Evolutionary conservation across 495 filamentous ascomycete genomes (phyloP).

Genomic region (Xylaria palmicola): DNA sequence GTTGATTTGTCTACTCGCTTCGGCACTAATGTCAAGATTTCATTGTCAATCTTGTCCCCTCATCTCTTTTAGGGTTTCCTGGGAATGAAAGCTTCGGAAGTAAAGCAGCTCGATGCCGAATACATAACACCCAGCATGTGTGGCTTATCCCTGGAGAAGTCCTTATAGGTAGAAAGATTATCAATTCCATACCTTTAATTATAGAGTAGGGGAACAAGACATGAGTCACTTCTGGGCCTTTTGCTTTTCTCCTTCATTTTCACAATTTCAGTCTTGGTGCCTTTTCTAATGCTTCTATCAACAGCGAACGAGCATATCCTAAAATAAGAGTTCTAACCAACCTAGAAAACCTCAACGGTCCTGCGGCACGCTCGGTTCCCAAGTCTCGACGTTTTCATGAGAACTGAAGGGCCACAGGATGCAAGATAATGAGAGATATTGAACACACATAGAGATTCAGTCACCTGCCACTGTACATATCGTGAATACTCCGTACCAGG

Average conservation of each 20-base stretch:
- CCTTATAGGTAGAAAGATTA: neutral
- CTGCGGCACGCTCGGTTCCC: neutral
- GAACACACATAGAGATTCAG: neutral
- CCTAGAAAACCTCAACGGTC: neutral
- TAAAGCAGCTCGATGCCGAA: neutral
- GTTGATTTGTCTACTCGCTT: neutral
- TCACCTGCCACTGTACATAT: neutral
- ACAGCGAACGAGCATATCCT: neutral
- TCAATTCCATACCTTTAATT: neutral
- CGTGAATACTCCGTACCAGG: neutral
- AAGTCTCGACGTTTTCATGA: neutral
- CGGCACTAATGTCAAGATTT: neutral
- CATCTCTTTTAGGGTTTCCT: neutral
- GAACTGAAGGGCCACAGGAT: neutral
- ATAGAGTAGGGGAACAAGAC: neutral
- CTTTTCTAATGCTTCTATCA: neutral
- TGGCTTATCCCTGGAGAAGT: neutral
- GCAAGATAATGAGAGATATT: neutral
- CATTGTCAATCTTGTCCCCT: neutral
- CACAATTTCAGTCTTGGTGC: too few relatives aligned
- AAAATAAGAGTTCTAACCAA: neutral
- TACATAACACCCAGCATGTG: neutral
- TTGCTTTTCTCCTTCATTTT: neutral
- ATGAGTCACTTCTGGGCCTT: neutral
- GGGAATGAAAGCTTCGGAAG: neutral